Percentiles rank a stretch among this genome's conserved stretches.
phyloP scores from a whole-genome alignment of 148 eudicot genomes.

The Hydrangea macrophylla region DNA sequence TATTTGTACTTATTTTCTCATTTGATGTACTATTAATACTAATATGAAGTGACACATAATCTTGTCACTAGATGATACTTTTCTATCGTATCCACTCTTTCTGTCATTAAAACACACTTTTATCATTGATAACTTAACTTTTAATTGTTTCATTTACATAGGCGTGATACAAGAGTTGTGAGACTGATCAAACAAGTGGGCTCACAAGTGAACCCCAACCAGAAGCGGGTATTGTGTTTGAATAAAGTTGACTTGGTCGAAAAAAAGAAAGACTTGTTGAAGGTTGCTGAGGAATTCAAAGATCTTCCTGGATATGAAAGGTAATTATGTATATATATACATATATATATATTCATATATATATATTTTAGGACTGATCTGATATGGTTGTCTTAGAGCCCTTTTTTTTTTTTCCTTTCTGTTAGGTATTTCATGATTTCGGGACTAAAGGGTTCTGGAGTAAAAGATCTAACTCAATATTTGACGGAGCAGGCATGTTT shows the following conservation, averaged over 20 bases:
- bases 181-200: constrained; percentile 81
- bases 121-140: neutral
- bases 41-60: neutral
- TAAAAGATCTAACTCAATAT: constrained; percentile 67
- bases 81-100: neutral
- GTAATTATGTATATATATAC: too few species aligned
- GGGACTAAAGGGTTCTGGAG: constrained; percentile 92
- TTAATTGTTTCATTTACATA: constrained; percentile 21
- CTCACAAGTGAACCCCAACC: constrained; percentile 48
- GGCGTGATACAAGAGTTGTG: constrained; percentile 90
- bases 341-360: too few species aligned
- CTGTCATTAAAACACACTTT: neutral
- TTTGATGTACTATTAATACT: neutral
- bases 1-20: neutral
- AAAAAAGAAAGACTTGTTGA: constrained; percentile 80
- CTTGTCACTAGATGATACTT: neutral
- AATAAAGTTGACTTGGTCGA: constrained; percentile 91
- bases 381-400: neutral
- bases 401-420: constrained; percentile 11
- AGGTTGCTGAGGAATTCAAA: constrained; percentile 74
- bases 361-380: neutral
- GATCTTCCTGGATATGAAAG: constrained; percentile 79
- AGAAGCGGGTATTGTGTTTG: constrained; percentile 86
- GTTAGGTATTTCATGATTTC: constrained; percentile 79
- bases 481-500: constrained; percentile 71